A percentile compares a stretch with the other conserved stretches of the same genome.
These are phyloP conservation scores for Botrytis porri DNA, from an alignment of 2,329 filamentous ascomycete species.

Conservation along the genomic window DNA sequence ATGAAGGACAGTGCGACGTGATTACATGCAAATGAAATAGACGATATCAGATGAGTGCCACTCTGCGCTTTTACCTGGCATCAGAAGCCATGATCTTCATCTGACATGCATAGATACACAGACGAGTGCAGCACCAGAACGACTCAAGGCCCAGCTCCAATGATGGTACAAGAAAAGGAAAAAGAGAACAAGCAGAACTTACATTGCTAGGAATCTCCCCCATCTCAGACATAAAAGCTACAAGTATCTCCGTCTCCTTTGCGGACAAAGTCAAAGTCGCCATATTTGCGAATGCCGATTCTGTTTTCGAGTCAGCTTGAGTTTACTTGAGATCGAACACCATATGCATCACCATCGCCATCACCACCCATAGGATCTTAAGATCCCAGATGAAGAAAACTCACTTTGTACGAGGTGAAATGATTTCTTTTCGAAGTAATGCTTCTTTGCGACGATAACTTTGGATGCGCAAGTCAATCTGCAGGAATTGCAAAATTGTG, in stretches of 20 bases:
- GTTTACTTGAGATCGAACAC: background rate
- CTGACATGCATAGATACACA: background rate
- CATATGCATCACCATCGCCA: background rate
- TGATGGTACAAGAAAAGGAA: background rate
- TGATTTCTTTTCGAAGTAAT: background rate
- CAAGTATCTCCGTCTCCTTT: constrained; percentile 22
- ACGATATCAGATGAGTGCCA: background rate
- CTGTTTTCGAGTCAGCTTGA: background rate
- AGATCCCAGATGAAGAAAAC: background rate
- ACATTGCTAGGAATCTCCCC: constrained; percentile 22
- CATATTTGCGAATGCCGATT: constrained; percentile 8
- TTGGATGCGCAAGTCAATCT: background rate
- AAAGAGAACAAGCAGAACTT: background rate
- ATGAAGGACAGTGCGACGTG: background rate
- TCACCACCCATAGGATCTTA: background rate
- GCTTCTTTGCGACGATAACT: background rate
- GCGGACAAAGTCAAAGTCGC: constrained; percentile 12
- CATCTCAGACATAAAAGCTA: constrained; percentile 23
- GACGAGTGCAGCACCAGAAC: background rate
- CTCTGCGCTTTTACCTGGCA: too few relatives aligned
- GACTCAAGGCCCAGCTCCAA: too few relatives aligned
- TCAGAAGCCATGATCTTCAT: background rate
- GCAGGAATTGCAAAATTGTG: background rate
- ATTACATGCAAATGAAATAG: background rate
- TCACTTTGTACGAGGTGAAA: background rate